Percentiles rank a stretch among this genome's conserved stretches.
phyloP scores from a whole-genome alignment of 305 asterid species.

The Fraxinus floribunda region DNA sequence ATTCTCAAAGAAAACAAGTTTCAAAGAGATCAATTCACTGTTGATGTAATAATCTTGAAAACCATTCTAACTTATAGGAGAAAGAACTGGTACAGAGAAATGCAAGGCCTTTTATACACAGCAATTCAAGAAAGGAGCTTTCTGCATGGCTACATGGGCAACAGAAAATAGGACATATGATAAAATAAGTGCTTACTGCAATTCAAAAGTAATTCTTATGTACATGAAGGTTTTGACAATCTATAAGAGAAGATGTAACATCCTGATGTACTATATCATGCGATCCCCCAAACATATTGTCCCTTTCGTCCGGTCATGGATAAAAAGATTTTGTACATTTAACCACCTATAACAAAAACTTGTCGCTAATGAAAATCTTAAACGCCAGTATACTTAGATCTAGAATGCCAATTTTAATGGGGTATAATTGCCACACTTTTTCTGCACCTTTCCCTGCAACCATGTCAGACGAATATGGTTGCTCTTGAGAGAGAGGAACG shows the following conservation, averaged over 20 bases:
- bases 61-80: background rate
- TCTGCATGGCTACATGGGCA: background rate
- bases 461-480: constrained; percentile 50
- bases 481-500: constrained; percentile 56
- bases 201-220: background rate
- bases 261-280: background rate
- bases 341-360: background rate
- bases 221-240: background rate
- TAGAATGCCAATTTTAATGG: constrained; percentile 19
- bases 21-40: background rate
- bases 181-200: background rate
- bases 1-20: background rate
- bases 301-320: background rate
- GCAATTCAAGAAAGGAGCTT: background rate
- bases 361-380: background rate
- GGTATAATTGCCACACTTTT: constrained; percentile 41
- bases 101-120: background rate
- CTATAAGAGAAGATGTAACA: background rate
- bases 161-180: background rate
- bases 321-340: constrained; percentile 8
- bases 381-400: background rate
- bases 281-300: background rate
- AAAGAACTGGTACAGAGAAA: background rate
- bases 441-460: constrained; percentile 79
- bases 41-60: too few relatives aligned